Evolutionary conservation across 805 yeast species (phyloP).

Genomic region (Starmerella geochares): DNA sequence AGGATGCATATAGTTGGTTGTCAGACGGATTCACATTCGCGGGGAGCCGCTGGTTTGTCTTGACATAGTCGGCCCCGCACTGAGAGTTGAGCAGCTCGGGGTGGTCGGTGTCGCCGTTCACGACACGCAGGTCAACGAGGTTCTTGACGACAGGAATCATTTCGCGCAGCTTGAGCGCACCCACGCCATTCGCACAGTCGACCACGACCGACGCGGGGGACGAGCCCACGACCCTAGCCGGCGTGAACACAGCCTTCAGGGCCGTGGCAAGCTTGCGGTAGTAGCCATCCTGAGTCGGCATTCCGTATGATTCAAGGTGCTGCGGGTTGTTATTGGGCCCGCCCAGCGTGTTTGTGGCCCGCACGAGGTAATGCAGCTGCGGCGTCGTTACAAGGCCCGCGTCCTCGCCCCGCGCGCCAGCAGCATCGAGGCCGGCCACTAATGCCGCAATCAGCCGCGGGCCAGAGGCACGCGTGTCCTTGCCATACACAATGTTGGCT

Average conservation of each 20-base stretch:
- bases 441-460: slow-evolving; percentile 51
- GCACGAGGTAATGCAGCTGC: slow-evolving; percentile 78
- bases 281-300: slow-evolving; percentile 57
- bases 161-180: slow-evolving; percentile 59
- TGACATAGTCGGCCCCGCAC: slow-evolving; percentile 95
- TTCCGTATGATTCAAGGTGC: slow-evolving; percentile 42
- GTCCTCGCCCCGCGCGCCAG: slow-evolving; percentile 42
- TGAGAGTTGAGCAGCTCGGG: slow-evolving; percentile 58
- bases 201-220: slow-evolving; percentile 44
- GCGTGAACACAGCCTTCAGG: slow-evolving; percentile 34
- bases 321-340: slow-evolving; percentile 24
- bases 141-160: slow-evolving; percentile 39
- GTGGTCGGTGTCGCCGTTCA: slow-evolving; percentile 44
- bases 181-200: slow-evolving; percentile 96
- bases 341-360: slow-evolving; percentile 52
- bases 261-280: slow-evolving; percentile 51
- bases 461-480: slow-evolving; percentile 85
- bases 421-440: slow-evolving; percentile 47
- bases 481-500: slow-evolving; percentile 55
- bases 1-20: slow-evolving; percentile 57
- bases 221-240: slow-evolving; percentile 20
- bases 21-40: slow-evolving; percentile 41
- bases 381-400: slow-evolving; percentile 81
- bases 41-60: slow-evolving; percentile 77
- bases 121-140: slow-evolving; percentile 35